Evolutionary conservation across 768 basidiomycete species (phyloP).

Genomic region (Tricholoma matsutake): DNA sequence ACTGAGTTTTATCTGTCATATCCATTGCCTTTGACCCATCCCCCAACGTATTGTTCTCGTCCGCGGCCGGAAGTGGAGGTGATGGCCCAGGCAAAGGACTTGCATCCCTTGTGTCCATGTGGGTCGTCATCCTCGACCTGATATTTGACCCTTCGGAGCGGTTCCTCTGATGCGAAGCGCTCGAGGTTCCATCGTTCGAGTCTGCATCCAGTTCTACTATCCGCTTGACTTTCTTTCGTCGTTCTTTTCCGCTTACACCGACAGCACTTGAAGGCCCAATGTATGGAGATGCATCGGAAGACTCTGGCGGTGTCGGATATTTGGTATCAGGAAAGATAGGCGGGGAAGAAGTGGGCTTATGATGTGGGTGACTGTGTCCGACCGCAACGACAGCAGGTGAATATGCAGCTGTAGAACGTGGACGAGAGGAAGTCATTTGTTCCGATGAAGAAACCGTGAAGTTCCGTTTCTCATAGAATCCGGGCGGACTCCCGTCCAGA

Average conservation of each 20-base stretch:
- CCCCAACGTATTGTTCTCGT: constrained; percentile 17
- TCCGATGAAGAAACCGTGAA: constrained; percentile 47
- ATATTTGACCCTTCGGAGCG: constrained; percentile 28
- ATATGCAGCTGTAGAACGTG: constrained; percentile 44
- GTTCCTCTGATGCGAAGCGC: constrained; percentile 27
- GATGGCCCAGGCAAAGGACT: background rate
- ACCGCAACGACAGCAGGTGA: constrained; percentile 65
- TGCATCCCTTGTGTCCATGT: constrained; percentile 13
- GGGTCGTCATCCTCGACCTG: constrained; percentile 22
- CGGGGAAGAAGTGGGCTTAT: constrained; percentile 19
- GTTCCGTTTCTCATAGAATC: constrained; percentile 67
- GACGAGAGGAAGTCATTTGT: constrained; percentile 49
- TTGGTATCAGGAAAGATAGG: constrained; percentile 13
- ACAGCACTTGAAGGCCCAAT: constrained; percentile 34
- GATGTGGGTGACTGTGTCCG: constrained; percentile 33
- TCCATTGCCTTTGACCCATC: constrained; percentile 9
- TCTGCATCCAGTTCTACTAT: constrained; percentile 76
- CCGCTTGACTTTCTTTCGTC: constrained; percentile 64
- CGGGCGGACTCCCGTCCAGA: constrained; percentile 73
- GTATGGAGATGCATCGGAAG: constrained; percentile 44
- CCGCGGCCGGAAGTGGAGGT: constrained; percentile 4
- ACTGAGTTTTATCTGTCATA: background rate
- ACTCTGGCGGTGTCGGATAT: constrained; percentile 36
- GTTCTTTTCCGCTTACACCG: constrained; percentile 38
- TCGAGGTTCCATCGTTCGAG: constrained; percentile 31